Evolutionary conservation across 345 rosid species (phyloP).

Genomic region (Hibiscus mutabilis): DNA sequence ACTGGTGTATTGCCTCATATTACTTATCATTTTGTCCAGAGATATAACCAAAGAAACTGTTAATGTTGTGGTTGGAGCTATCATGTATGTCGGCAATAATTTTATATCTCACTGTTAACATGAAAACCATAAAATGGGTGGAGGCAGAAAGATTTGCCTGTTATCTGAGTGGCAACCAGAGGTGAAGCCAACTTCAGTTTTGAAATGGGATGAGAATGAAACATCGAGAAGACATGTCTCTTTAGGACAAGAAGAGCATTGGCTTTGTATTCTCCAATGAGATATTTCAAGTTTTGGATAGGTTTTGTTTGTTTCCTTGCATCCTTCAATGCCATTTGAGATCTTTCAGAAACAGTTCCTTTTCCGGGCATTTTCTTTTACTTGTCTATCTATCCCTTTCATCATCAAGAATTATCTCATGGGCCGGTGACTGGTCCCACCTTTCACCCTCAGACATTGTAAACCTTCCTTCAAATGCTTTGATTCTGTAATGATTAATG

Average conservation of each 20-base stretch:
- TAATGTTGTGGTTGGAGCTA: neutral
- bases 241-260: slow-evolving; percentile 33
- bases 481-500: neutral
- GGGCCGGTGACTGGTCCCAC: neutral
- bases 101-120: neutral
- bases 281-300: neutral
- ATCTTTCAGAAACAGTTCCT: neutral
- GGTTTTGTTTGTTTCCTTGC: neutral
- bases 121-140: neutral
- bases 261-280: slow-evolving; percentile 21
- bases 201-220: slow-evolving; percentile 52
- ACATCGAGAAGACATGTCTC: slow-evolving; percentile 66
- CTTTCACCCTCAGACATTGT: neutral
- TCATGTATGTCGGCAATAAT: slow-evolving; percentile 4
- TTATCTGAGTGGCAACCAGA: slow-evolving; percentile 47
- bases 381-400: neutral
- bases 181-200: slow-evolving; percentile 40
- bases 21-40: neutral
- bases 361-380: neutral
- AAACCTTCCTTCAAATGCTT: neutral
- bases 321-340: neutral
- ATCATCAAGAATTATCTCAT: neutral
- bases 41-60: neutral
- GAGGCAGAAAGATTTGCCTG: neutral
- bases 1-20: neutral